Base-by-base conservation (phyloP, 805 yeast genomes). In the Saccharomycopsis sp. region DNA sequence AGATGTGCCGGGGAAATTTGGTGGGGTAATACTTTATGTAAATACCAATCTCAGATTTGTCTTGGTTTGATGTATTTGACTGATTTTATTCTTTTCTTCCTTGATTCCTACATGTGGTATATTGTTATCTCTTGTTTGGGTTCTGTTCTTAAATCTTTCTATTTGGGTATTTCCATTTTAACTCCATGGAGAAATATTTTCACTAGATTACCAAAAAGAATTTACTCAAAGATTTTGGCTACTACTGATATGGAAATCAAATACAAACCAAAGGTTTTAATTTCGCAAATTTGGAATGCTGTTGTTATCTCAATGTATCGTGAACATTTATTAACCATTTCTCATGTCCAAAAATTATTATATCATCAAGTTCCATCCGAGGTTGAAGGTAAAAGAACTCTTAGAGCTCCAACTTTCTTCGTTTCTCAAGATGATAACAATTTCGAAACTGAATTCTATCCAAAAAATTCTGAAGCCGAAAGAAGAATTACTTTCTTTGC, bases 181-280 rank as follows among this genome's bases (percentile, higher is more conserved):
- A 92, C 99, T 31, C 99, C 99, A 48, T 92, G 99, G 99, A 85
- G 97, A 76, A 92, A 94, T 62, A 88, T 92, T 53, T 92, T 89
- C 72, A 79, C 96, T 40, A 80, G 99, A 65, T 70, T 92, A 60
- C 99, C 99, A 60, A 92, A 92, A 79, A 86, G 99, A 78, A 86
- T 92, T 52, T 94, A 92, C 72, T 86, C 96, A 42, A 92, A 92
- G 76, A 80, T 92, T 51, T 75, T 92, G 65, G 97, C 97, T 35
- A 92, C 99, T 28, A 84, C 95, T 51, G 97, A 92, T 62, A 89
- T 94, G 98, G 97, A 92, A 69, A 86, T 89, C 60, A 89, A 92
- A 70, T 92, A 92, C 69, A 89, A 92, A 67, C 97, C 98, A 52
- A 92, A 92, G 75, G 96, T 92, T 51, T 72, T 92, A 61, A 89